Conservation (phyloP, 2,329 filamentous ascomycete genomes). For the Triangularia verruculosa region DNA sequence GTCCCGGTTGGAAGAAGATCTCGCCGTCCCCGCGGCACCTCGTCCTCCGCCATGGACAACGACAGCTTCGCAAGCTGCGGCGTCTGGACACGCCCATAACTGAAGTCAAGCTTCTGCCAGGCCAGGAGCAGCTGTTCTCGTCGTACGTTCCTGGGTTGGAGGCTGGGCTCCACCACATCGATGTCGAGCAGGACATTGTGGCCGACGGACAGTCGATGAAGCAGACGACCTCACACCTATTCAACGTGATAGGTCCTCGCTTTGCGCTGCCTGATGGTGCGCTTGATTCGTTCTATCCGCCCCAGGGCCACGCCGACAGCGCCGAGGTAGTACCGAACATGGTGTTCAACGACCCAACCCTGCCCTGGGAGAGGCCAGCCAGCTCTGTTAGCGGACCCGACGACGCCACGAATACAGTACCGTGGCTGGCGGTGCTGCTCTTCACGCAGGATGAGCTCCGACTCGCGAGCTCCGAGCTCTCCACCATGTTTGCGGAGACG, state of each 20-base stretch:
- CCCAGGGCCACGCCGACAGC: constrained; percentile 36
- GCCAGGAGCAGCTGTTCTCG: constrained; percentile 25
- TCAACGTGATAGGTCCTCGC: constrained; percentile 38
- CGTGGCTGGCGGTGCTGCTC: constrained; percentile 41
- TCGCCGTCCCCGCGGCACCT: constrained; percentile 22
- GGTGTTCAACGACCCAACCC: constrained; percentile 41
- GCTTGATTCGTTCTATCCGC: constrained; percentile 41
- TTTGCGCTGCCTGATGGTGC: constrained; percentile 34
- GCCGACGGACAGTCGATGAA: not conserved
- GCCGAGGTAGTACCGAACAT: constrained; percentile 41
- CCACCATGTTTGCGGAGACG: constrained; percentile 11
- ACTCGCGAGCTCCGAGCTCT: constrained; percentile 23
- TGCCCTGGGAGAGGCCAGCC: constrained; percentile 42
- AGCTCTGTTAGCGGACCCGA: constrained; percentile 17
- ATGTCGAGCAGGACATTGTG: constrained; percentile 9
- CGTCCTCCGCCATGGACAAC: constrained; percentile 22
- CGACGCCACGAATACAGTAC: constrained; percentile 29
- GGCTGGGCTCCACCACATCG: constrained; percentile 18
- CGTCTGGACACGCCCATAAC: constrained; percentile 1
- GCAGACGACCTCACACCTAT: constrained; percentile 22
- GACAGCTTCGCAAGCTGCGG: constrained; percentile 5
- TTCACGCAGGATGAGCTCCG: constrained; percentile 35
- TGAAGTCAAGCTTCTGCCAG: constrained; percentile 15
- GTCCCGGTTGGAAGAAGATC: too few species aligned
- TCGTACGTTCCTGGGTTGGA: constrained; percentile 23